These are phyloP conservation scores for Tolypocladium nubicola DNA, from an alignment of 2,329 filamentous ascomycete genomes.

Conservation along the genomic window DNA sequence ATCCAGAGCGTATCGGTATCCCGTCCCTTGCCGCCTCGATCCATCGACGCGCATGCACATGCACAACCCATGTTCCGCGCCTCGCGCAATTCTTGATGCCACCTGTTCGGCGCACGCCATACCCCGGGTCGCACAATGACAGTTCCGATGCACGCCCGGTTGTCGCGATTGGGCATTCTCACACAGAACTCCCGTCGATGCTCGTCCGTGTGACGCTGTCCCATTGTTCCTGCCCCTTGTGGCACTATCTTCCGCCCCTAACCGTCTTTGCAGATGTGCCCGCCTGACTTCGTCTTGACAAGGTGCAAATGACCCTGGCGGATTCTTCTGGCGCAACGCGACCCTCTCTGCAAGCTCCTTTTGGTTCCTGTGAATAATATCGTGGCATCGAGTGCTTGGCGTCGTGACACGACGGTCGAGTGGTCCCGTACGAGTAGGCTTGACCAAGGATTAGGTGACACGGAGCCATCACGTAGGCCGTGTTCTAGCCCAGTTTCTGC, in stretches of 20 bases:
- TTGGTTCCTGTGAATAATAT: background rate
- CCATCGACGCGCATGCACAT: background rate
- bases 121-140: background rate
- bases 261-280: background rate
- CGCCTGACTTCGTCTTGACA: background rate
- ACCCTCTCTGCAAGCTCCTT: background rate
- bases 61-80: background rate
- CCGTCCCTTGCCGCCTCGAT: background rate
- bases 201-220: background rate
- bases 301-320: background rate
- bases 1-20: background rate
- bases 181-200: background rate
- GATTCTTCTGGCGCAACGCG: background rate
- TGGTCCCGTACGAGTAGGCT: background rate
- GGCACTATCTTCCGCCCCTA: background rate
- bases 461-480: background rate
- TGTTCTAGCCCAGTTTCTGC: constrained; percentile 58
- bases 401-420: background rate
- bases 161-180: background rate
- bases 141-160: background rate
- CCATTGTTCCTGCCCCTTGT: background rate
- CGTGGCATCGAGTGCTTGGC: background rate
- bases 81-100: background rate
- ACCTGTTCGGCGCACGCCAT: background rate
- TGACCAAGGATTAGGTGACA: background rate